Evolutionary conservation across 768 basidiomycete species (phyloP), one percentile per base, ranked within the genome.

Genomic region (Guyanaporus albipodus): DNA sequence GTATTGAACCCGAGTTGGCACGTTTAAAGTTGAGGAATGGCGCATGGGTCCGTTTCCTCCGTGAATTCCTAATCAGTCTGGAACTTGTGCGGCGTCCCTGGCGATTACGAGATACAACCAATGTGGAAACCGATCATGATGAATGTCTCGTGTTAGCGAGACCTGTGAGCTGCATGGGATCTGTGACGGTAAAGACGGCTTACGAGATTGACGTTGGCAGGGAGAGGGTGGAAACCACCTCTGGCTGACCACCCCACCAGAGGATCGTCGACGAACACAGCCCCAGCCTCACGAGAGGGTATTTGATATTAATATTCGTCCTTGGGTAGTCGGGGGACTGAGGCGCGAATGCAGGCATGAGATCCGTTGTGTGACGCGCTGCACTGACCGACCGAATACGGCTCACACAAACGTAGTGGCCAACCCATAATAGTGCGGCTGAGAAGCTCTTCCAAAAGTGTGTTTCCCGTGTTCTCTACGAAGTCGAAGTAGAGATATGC

Each of bases 341-440:
- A 60, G 55, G 33, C 43, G 27, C 35, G 50, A 52, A 40, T 52
- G 48, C 48, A 47, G 11, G 39, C 42, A 48, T 39, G 53, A 63
- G 58, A 52, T 46, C 61, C 58, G 50, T 54, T 39, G 46, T 17
- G 19, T 44, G 33, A 38, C 18, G 23, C 42, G 38, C 26, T 37
- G 52, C 53, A 29, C 46, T 55, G 40, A 19, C 40, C 43, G 26
- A 28, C 54, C 58, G 34, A 54, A 48, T 57, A 60, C 38, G 52
- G 60, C 18, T 42, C 35, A 9, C 50, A 57, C 52, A 52, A 54
- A 55, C 44, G 48, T 32, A 38, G 60, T 54, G 52, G n/a, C 49
- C 53, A 42, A 46, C 33, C 60, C 52, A 50, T 42, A 63, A 49
- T 52, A 55, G 61, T 61, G 55, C 55, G 49, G 54, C 57, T 51